A percentile compares a stretch with the other conserved stretches of the same genome.
Evolutionary conservation across 176 grass and related monocot genomes (phyloP).

Genomic region (Triticum turgidum): DNA sequence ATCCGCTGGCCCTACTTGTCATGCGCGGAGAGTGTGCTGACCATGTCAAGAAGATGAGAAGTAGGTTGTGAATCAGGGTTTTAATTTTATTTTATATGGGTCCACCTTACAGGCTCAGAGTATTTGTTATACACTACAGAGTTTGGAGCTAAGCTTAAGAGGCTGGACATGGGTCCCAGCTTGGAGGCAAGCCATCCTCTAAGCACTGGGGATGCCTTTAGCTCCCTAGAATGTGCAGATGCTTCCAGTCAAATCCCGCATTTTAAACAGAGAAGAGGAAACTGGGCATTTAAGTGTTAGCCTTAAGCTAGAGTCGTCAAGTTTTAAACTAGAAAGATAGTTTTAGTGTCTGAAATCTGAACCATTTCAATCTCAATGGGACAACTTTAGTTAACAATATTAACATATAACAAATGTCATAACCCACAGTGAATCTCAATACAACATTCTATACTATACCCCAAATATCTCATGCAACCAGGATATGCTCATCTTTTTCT

Average conservation of each 20-base stretch:
- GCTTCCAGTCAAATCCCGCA: not conserved
- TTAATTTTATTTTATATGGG: too few relatives aligned
- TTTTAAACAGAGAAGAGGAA: slow-evolving; percentile 7
- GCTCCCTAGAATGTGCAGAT: not conserved
- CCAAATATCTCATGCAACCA: slow-evolving; percentile 24
- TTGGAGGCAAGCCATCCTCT: too few relatives aligned
- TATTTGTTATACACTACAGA: too few relatives aligned
- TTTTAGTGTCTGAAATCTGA: not conserved
- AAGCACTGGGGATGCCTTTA: not conserved
- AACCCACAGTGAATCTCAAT: not conserved
- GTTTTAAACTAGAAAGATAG: slow-evolving; percentile 19
- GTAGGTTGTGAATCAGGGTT: too few relatives aligned
- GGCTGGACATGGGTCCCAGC: too few relatives aligned
- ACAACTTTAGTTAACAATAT: not conserved
- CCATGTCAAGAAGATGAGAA: too few relatives aligned
- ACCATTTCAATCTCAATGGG: not conserved
- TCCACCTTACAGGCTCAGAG: too few relatives aligned
- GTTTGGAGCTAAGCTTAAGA: too few relatives aligned
- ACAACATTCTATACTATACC: not conserved
- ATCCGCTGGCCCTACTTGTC: too few relatives aligned
- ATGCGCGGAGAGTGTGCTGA: too few relatives aligned
- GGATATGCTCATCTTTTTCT: not conserved
- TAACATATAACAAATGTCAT: not conserved
- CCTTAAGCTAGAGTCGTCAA: not conserved
- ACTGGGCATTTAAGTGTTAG: not conserved